Base-by-base conservation (phyloP, 2,329 filamentous ascomycete species). In the Grosmannia huntii region DNA sequence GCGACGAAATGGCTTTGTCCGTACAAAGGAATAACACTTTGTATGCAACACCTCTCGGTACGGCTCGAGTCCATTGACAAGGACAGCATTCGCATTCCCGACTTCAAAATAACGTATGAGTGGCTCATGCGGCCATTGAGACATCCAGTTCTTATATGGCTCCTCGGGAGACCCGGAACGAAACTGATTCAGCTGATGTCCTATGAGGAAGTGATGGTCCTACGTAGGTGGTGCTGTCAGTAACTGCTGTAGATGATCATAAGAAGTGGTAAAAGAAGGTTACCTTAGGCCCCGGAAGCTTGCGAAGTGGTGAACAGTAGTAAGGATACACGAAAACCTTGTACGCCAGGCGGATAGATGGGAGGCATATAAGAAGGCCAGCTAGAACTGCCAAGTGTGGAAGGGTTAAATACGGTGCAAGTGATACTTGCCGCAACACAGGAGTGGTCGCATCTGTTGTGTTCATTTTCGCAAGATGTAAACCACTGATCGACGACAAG, bases 101-200 rank as follows among this genome's bases (percentile, higher is more conserved):
- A 73, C 62, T 2, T 66, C 68, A 1, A 71, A 57, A 58, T 73
- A 72, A 14, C 72, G 68, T 59, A 75, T 72, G 57, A 75, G 69
- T 1, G 69, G 69, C 10, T 65, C 58, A 1, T 56, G 31, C 3
- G 59, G 59, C 59, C 61, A 63, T 27, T 33, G 7, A 21, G 48
- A 21, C 57, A 59, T 57, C 61, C 61, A 62, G 5, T 23, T 25
- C 25, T 44, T 31, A 44, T 57, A 62, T 3, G 58, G 60, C 55
- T 61, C 58, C n/a, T 60, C 60, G 10, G 58, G 61, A 21, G 56
- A 53, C 1, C 53, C 53, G 0, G 58, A 48, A 4, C 54, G 51
- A 41, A 57, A 61, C 48, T 60, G 58, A 41, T 62, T 61, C 1
- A 60, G 31, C 6, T 54, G 44, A 19, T 62, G 61, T 10, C 61